Conservation (phyloP, 306 rosid genomes). For the Trichosanthes truncata region DNA sequence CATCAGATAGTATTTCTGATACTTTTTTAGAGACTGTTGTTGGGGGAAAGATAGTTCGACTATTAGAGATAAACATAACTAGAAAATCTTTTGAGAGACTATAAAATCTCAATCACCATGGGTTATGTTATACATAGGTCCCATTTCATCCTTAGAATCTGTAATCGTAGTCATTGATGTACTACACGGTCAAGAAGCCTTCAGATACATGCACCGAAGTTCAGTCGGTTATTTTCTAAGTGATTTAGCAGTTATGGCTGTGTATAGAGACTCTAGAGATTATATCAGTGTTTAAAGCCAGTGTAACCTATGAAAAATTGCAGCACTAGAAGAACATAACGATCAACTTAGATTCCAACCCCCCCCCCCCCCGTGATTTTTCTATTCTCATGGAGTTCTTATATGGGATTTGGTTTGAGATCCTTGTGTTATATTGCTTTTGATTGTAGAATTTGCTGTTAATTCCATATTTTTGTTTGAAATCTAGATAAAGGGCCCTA, state of each 20-base stretch:
- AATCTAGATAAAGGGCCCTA: conserved; percentile 73
- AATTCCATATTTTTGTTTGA: conserved; percentile 4
- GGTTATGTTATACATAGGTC: not conserved
- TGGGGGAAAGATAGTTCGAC: not conserved
- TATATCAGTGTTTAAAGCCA: not conserved
- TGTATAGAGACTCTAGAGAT: not conserved
- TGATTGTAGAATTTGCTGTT: not conserved
- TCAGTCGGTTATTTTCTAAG: not conserved
- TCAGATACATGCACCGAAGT: not conserved
- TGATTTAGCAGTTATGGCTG: not conserved
- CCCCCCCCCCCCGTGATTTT: not conserved
- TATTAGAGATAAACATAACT: not conserved
- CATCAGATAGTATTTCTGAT: not conserved
- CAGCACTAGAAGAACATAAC: not conserved
- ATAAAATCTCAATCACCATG: not conserved
- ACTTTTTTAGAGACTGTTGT: not conserved
- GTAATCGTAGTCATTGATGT: not conserved
- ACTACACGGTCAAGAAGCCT: not conserved
- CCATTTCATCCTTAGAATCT: not conserved
- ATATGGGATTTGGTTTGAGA: not conserved
- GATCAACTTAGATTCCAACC: not conserved
- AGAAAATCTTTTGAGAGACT: not conserved
- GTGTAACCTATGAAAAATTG: not conserved
- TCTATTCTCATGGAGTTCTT: not conserved
- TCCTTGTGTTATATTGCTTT: not conserved